Evolutionary conservation across 2,329 filamentous ascomycete species (phyloP).

Genomic region (Fusarium heterosporum): DNA sequence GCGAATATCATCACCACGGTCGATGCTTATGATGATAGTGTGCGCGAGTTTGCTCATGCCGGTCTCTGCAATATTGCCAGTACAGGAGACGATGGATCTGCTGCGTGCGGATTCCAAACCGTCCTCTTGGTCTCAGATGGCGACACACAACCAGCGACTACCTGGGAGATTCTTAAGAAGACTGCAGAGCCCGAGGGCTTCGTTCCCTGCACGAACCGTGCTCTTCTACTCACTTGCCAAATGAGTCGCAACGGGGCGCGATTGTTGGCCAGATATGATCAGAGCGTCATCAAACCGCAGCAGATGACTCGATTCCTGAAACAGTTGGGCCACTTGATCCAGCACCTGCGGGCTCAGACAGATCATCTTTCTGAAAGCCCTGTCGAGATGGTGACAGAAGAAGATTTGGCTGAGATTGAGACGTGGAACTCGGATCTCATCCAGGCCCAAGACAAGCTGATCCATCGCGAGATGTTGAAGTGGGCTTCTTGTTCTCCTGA

Average conservation of each 20-base stretch:
- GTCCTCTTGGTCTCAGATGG: slow-evolving; percentile 1
- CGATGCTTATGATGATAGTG: background rate
- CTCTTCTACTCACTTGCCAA: slow-evolving; percentile 6
- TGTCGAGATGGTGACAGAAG: background rate
- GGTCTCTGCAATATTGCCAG: slow-evolving; percentile 6
- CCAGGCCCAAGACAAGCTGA: background rate
- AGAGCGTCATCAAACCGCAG: slow-evolving; percentile 2
- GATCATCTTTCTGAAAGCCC: accelerated
- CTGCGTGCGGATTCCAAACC: slow-evolving; percentile 22
- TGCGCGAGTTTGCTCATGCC: background rate
- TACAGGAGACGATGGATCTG: slow-evolving; percentile 5
- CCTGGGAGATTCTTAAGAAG: background rate
- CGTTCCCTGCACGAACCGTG: slow-evolving; percentile 17
- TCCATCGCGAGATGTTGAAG: slow-evolving; percentile 17
- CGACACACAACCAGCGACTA: accelerated
- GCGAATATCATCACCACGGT: background rate
- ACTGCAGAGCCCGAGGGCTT: background rate
- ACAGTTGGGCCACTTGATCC: background rate
- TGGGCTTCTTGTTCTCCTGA: background rate
- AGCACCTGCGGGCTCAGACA: background rate
- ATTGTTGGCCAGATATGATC: background rate
- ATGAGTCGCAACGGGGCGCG: background rate
- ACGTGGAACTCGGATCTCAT: slow-evolving; percentile 7
- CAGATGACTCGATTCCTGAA: slow-evolving; percentile 1
- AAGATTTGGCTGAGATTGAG: slow-evolving; percentile 14